Conservation (phyloP, 2,329 filamentous ascomycete genomes). For the Colletotrichum aenigma region DNA sequence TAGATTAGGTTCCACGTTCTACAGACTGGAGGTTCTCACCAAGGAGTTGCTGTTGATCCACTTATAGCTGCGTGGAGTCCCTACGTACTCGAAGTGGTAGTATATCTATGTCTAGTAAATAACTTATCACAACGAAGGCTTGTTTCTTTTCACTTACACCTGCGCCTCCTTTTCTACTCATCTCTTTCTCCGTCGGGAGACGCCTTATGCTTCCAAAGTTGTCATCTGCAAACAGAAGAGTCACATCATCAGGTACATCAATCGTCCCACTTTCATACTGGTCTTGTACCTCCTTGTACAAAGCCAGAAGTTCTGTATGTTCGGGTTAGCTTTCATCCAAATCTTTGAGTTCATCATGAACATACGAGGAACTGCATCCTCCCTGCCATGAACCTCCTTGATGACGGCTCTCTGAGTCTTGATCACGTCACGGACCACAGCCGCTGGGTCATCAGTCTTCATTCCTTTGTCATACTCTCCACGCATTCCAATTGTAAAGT, state of each 20-base stretch:
- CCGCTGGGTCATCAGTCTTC: slow-evolving; percentile 53
- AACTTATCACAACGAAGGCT: slow-evolving; percentile 9
- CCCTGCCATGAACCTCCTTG: slow-evolving; percentile 50
- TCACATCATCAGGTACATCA: slow-evolving; percentile 64
- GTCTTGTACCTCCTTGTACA: slow-evolving; percentile 70
- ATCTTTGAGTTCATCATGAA: slow-evolving; percentile 5
- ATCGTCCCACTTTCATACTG: slow-evolving; percentile 64
- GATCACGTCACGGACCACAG: slow-evolving; percentile 57
- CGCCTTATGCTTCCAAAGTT: slow-evolving; percentile 66
- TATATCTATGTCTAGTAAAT: slow-evolving; percentile 35
- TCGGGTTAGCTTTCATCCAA: not conserved
- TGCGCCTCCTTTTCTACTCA: slow-evolving; percentile 55
- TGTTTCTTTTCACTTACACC: slow-evolving; percentile 44
- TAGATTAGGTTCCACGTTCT: not conserved
- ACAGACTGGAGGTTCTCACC: slow-evolving; percentile 28
- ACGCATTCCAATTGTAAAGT: slow-evolving; percentile 65
- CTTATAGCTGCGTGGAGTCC: slow-evolving; percentile 62
- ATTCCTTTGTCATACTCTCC: slow-evolving; percentile 62
- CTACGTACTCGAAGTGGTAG: slow-evolving; percentile 67
- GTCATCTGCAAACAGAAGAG: slow-evolving; percentile 66
- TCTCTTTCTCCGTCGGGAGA: slow-evolving; percentile 58
- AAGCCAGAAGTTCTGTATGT: slow-evolving; percentile 59
- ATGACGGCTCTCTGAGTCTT: slow-evolving; percentile 59
- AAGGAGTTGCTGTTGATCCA: slow-evolving; percentile 68
- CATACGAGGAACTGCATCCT: slow-evolving; percentile 45